Percentiles rank a stretch among this genome's conserved stretches.
Evolutionary conservation across 1,284 basidiomycete genomes (phyloP).

Genomic region (Ustilago esculenta): DNA sequence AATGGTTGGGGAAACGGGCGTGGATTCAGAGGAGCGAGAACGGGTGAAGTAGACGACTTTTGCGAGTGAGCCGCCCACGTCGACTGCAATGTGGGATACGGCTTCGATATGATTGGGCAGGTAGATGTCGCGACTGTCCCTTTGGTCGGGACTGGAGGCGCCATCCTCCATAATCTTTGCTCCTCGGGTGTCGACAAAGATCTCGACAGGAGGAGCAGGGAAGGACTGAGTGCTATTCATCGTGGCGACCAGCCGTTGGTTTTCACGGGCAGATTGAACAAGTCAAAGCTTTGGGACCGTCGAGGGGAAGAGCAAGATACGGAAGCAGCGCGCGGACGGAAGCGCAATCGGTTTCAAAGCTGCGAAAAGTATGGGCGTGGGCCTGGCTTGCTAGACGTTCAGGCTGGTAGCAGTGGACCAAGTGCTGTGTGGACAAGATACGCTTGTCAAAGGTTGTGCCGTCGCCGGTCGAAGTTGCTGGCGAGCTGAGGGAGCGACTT

Average conservation of each 20-base stretch:
- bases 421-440: too few relatives aligned
- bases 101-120: conserved; percentile 65
- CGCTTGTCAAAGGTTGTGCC: too few relatives aligned
- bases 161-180: conserved; percentile 61
- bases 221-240: conserved; percentile 46
- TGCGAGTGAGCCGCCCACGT: conserved; percentile 89
- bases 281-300: too few relatives aligned
- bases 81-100: conserved; percentile 66
- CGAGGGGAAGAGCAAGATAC: too few relatives aligned
- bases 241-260: background rate
- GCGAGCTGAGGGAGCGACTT: too few relatives aligned
- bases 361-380: too few relatives aligned
- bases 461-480: too few relatives aligned
- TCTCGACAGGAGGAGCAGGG: conserved; percentile 51
- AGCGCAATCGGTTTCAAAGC: too few relatives aligned
- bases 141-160: conserved; percentile 52
- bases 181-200: conserved; percentile 56
- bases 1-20: conserved; percentile 16
- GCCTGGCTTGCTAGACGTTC: too few relatives aligned
- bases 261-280: too few relatives aligned
- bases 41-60: conserved; percentile 97
- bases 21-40: conserved; percentile 29
- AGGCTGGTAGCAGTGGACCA: too few relatives aligned
- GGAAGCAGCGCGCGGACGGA: too few relatives aligned
- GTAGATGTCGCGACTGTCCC: conserved; percentile 65